Evolutionary conservation across 805 yeast genomes (phyloP), one percentile per base, ranked within the genome.

Genomic region (Candida hungchunana): DNA sequence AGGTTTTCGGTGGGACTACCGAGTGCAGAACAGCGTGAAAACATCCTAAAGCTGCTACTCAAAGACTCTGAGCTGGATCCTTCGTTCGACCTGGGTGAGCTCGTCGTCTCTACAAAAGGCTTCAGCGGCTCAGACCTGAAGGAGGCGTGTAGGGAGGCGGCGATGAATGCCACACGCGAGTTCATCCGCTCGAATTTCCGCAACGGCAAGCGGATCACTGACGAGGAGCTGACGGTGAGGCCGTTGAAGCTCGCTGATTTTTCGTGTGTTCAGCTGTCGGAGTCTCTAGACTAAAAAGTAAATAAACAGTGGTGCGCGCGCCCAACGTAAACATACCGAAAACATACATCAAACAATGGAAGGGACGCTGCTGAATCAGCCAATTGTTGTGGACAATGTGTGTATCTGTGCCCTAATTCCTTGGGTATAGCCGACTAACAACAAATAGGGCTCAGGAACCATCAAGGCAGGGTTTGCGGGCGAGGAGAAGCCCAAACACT

Each of bases 401-500:
- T 26, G 67, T 40, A 2, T 5, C 18, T 7, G 6, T 24, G 13
- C 24, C 9, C 10, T 25, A 14, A 9, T 13, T 10, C 11, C 18
- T 18, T 8, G 24, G 20, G n/a, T n/a, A 8, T 9, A 19, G 26
- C 13, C 11, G 13, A 38, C 42, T 39, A 38, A 40, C 36, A n/a
- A 11, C 14, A 11, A 26, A 7, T 14, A 64, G 67, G 96, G 97
- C 7, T 81, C 95, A 4, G 95, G 95, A 2, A 70, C 72, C 25
- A 66, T 89, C 36, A 83, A 87, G 55, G 85, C 94, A 2, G 97
- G 97, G 1, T 85, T 89, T 59, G 95, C 96, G 1, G 96, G 97
- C 16, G 94, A 84, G 47, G 93, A 86, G 32, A 72, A 67, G 46
- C 97, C 97, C 4, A 72, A 76, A 49, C 59, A 73, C 29, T 69